Percentiles rank a stretch among this genome's conserved stretches.
phyloP scores from a whole-genome alignment of 352 stramenopile species.

The Lagenidium giganteum region DNA sequence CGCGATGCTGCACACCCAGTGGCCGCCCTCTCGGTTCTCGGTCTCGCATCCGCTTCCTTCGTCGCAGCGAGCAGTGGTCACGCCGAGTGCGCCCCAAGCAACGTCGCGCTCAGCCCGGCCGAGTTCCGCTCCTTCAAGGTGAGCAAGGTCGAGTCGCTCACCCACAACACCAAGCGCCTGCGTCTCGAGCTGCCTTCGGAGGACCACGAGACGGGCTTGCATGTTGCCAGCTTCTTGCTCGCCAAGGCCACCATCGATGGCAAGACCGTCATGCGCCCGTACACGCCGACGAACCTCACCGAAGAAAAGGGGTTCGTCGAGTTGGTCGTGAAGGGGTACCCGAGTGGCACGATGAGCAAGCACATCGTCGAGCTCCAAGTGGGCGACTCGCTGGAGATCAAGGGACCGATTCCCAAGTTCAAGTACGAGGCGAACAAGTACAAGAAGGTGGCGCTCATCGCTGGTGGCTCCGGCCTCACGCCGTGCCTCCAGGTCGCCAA shows the following conservation, averaged over 20 bases:
- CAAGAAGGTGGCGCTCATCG: constrained; percentile 71
- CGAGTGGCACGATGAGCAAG: constrained; percentile 63
- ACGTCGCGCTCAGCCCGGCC: constrained; percentile 37
- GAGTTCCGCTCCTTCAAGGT: constrained; percentile 57
- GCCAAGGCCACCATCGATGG: constrained; percentile 41
- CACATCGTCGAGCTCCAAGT: constrained; percentile 64
- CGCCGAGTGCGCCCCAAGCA: too few species aligned
- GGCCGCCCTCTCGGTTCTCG: too few species aligned
- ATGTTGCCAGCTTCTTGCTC: constrained; percentile 38
- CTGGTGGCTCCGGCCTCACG: constrained; percentile 74
- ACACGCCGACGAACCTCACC: constrained; percentile 76
- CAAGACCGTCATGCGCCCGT: constrained; percentile 59
- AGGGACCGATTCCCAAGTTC: constrained; percentile 81
- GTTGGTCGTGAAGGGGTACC: constrained; percentile 80
- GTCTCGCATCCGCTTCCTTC: too few species aligned
- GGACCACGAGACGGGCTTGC: constrained; percentile 47
- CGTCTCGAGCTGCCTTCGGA: constrained; percentile 35
- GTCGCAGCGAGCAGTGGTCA: too few species aligned
- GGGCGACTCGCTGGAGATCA: constrained; percentile 73
- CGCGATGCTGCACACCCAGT: too few species aligned
- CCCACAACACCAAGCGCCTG: constrained; percentile 50
- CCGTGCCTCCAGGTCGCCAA: constrained; percentile 66
- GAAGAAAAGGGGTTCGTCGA: constrained; percentile 59
- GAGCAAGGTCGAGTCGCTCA: constrained; percentile 46
- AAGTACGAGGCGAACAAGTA: constrained; percentile 74